Evolutionary conservation across 345 rosid genomes (phyloP).

Genomic region (Moricandia moricandioides): DNA sequence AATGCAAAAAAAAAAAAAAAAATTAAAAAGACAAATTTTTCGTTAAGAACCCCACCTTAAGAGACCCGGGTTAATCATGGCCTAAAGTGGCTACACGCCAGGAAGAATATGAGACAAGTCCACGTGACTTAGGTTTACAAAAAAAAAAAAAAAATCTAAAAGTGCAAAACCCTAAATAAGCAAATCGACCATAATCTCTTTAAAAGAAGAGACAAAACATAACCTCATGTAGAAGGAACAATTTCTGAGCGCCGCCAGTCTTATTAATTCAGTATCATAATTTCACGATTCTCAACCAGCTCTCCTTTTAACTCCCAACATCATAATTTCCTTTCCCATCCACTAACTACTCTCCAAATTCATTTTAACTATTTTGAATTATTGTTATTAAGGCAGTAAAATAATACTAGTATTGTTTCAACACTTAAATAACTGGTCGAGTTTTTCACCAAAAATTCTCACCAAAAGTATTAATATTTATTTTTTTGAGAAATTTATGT

Average conservation of each 20-base stretch:
- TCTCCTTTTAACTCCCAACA: conserved; percentile 18
- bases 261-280: conserved; percentile 28
- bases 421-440: no score
- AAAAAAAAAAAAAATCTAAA: not conserved
- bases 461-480: no score
- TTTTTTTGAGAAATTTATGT: no score
- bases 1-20: no score
- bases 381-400: not conserved
- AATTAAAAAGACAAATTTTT: no score
- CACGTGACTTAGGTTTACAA: conserved; percentile 34
- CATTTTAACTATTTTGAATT: not conserved
- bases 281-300: conserved; percentile 33
- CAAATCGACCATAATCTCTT: conserved; percentile 41
- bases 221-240: conserved; percentile 43
- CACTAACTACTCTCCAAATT: conserved; percentile 9
- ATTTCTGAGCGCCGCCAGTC: conserved; percentile 41
- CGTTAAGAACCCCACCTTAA: no score
- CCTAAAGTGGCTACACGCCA: conserved; percentile 34
- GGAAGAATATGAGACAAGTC: conserved; percentile 38
- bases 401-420: no score
- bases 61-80: no score
- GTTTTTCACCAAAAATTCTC: no score
- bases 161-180: conserved; percentile 31
- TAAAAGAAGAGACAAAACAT: conserved; percentile 39
- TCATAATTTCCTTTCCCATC: conserved; percentile 18